phyloP scores from a whole-genome alignment of 2,329 filamentous ascomycete genomes.

The Didymella exigua region DNA sequence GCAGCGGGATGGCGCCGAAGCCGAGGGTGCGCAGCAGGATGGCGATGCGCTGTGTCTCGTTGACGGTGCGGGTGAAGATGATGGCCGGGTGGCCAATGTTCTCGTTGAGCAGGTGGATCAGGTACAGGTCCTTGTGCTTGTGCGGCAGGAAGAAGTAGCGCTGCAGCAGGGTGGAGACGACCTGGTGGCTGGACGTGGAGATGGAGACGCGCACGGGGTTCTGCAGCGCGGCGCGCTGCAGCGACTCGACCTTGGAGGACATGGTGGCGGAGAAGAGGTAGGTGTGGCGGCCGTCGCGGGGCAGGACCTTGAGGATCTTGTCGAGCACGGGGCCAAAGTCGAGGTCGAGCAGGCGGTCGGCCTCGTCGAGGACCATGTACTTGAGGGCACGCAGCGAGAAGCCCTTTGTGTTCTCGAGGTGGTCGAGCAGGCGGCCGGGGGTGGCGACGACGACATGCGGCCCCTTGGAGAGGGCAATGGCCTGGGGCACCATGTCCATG shows the following conservation, averaged over 20 bases:
- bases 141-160: slow-evolving; percentile 78
- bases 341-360: slow-evolving; percentile 87
- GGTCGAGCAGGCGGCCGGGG: slow-evolving; percentile 87
- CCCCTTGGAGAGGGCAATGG: slow-evolving; percentile 91
- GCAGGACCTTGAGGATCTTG: slow-evolving; percentile 89
- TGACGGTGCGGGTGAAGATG: slow-evolving; percentile 89
- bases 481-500: slow-evolving; percentile 92
- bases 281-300: slow-evolving; percentile 65
- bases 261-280: slow-evolving; percentile 90
- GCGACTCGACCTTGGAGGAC: slow-evolving; percentile 87
- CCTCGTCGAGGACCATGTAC: slow-evolving; percentile 94
- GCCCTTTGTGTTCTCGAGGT: slow-evolving; percentile 95
- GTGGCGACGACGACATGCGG: slow-evolving; percentile 94
- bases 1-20: slow-evolving; percentile 88
- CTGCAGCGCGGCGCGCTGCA: slow-evolving; percentile 85
- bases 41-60: slow-evolving; percentile 84
- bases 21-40: slow-evolving; percentile 83
- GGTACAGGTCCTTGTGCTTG: slow-evolving; percentile 85
- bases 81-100: slow-evolving; percentile 85
- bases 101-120: slow-evolving; percentile 85
- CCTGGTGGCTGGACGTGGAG: slow-evolving; percentile 84
- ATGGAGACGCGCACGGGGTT: slow-evolving; percentile 85
- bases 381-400: slow-evolving; percentile 83
- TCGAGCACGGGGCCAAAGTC: slow-evolving; percentile 93
- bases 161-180: slow-evolving; percentile 85